These are phyloP conservation scores for Basidiobolus heterosporus DNA, from an alignment of 371 early-diverging fungal species.

Conservation along the genomic window DNA sequence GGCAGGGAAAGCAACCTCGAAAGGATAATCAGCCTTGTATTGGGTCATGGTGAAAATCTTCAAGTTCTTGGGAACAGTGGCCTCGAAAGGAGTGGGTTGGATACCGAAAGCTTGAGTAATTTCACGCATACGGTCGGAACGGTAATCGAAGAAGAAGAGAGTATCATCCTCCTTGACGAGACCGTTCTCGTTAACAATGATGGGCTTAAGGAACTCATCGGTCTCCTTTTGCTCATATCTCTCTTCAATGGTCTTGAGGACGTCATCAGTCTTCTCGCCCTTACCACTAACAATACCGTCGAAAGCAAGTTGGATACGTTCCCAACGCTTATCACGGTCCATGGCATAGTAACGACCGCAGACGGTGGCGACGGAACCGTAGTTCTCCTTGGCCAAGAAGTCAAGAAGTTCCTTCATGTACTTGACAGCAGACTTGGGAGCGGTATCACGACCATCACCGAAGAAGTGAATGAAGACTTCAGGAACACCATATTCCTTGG, in stretches of 20 bases:
- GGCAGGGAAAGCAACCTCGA: slow-evolving; percentile 83
- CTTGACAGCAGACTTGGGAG: slow-evolving; percentile 63
- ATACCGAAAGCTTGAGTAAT: slow-evolving; percentile 79
- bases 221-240: slow-evolving; percentile 76
- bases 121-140: slow-evolving; percentile 98
- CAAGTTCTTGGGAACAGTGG: slow-evolving; percentile 58
- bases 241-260: slow-evolving; percentile 55
- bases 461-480: slow-evolving; percentile 91
- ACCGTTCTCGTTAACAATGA: slow-evolving; percentile 65
- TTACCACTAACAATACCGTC: slow-evolving; percentile 72
- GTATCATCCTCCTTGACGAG: slow-evolving; percentile 63
- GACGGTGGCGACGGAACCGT: slow-evolving; percentile 84
- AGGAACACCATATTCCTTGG: slow-evolving; percentile 72
- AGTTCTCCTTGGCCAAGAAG: slow-evolving; percentile 32
- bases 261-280: slow-evolving; percentile 57
- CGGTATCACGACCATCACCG: slow-evolving; percentile 97
- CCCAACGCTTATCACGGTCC: slow-evolving; percentile 99
- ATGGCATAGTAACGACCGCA: slow-evolving; percentile 98
- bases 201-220: slow-evolving; percentile 97
- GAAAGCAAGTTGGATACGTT: slow-evolving; percentile 86
- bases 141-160: slow-evolving; percentile 86
- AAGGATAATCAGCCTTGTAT: slow-evolving; percentile 90
- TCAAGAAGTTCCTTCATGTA: slow-evolving; percentile 60
- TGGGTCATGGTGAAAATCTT: slow-evolving; percentile 91
- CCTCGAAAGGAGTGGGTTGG: slow-evolving; percentile 72